Base-by-base conservation (phyloP, 495 filamentous ascomycete genomes). In the Penicillium lividum region DNA sequence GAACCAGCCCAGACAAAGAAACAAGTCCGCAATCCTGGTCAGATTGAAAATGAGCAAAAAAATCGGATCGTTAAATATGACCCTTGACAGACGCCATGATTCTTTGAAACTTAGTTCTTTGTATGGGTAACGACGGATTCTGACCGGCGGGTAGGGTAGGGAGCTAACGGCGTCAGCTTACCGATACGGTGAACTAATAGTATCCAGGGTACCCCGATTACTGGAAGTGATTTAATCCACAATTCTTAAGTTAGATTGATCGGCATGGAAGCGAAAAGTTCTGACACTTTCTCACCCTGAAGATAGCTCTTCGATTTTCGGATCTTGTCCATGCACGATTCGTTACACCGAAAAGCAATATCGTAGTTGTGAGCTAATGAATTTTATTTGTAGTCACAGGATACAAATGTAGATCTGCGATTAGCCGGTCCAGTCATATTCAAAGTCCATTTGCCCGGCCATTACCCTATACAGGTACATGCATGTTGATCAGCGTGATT, bases 1-100 rank as follows among this genome's bases (percentile, higher is more conserved):
- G 64, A 64, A 64, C 62, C 58, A 61, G 67, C 9, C 58, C 59
- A 49, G 55, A 67, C 66, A 63, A 66, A 68, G 61, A 62, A 64
- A 33, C 42, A 60, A 64, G 43, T 34, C 55, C 59, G 34, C 33
- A 31, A 49, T 25, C 51, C 53, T 50, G 36, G 67, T 67, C 57
- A 51, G 61, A 36, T 68, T 70, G 66, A 51, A 51, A 70, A 70
- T 40, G n/a, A 30, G 29, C 15, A 36, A 40, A 30, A 34, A 52
- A 48, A 36, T 22, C 6, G 25, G 45, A 53, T 46, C 40, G 42
- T 25, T 15, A 29, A n/a, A 30, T 38, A 16, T 7, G 15, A 18
- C n/a, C 48, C 13, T 25, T 15, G 29, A 42, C 1, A 22, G 40
- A 27, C 16, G 28, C 53, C 38, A 53, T 22, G 22, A 22, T 22